These are phyloP conservation scores for Cyberlindnera saturnus DNA, from an alignment of 805 yeast species.

Conservation along the genomic window DNA sequence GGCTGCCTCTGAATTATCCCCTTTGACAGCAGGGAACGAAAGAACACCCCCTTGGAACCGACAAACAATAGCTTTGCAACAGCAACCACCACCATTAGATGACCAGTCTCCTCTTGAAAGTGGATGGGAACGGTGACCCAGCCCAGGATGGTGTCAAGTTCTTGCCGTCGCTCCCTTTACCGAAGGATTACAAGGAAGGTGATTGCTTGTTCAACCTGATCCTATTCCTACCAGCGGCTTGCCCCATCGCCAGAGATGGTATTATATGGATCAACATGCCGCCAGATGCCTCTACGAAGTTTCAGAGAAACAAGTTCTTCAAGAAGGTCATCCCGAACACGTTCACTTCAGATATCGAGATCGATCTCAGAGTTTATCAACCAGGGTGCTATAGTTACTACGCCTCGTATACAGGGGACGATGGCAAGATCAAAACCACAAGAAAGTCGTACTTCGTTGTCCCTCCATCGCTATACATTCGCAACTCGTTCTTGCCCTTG, in stretches of 20 bases:
- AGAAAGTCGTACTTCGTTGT: constrained; percentile 68
- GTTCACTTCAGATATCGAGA: constrained; percentile 55
- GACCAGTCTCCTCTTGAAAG: constrained; percentile 29
- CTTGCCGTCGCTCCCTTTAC: constrained; percentile 33
- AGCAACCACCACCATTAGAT: constrained; percentile 3
- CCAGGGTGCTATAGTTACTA: constrained; percentile 84
- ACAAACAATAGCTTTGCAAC: not conserved
- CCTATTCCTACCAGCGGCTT: constrained; percentile 68
- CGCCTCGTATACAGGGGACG: constrained; percentile 44
- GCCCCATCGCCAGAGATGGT: constrained; percentile 67
- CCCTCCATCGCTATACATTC: constrained; percentile 64
- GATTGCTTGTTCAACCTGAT: constrained; percentile 46
- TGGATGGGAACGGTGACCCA: constrained; percentile 30
- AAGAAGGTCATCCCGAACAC: constrained; percentile 45
- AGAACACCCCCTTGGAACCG: too few species aligned
- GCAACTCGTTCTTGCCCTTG: constrained; percentile 54
- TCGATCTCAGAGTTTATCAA: constrained; percentile 53
- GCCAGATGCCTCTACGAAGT: constrained; percentile 31
- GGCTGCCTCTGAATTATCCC: not conserved
- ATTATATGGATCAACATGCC: constrained; percentile 72
- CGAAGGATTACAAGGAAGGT: constrained; percentile 29
- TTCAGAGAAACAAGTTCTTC: constrained; percentile 52
- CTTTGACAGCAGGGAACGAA: not conserved
- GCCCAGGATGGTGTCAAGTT: constrained; percentile 33
- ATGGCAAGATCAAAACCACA: constrained; percentile 40